Evolutionary conservation across 192 early-diverging fungal species (phyloP), one percentile per base, ranked within the genome.

Genomic region (Coemansia asiatica): DNA sequence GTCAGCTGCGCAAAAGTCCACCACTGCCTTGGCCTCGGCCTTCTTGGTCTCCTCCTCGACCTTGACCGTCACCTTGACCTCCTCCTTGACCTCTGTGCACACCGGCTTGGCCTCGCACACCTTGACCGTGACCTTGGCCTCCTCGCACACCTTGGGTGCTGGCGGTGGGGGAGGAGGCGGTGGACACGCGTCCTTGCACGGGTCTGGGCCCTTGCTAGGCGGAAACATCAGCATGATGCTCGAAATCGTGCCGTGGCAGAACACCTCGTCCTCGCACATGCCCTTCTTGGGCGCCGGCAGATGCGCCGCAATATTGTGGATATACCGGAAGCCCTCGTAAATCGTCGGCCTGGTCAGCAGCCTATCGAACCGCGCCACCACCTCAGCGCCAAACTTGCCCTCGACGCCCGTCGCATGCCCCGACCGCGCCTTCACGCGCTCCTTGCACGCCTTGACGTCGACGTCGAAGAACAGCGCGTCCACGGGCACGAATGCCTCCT

Each of bases 321-420:
- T 79, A 48, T 69, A 76, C 28, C 82, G 72, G 73, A 83, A 76
- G 26, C 82, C 76, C 68, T 83, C 82, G 70, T 83, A 79, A 46
- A 76, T 72, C 2, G 76, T 76, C 15, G 82, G 82, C 6, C 74
- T 67, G 27, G 76, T 76, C 61, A 83, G 63, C 56, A 79, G 61
- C 25, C 69, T 50, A 59, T 79, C 70, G 66, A 92, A 92, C 6
- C 84, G 81, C 21, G 79, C 72, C n/a, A 90, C 78, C 25, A 92
- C 83, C 58, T 84, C 75, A 4, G 86, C 72, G 1, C 89, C 89
- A 48, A 84, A 72, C 53, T 72, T 61, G 27, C 90, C 89, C 48
- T 87, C 80, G 22, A 92, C 90, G 31, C 88, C 85, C 2, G 89
- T 90, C 29, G 90, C 88, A 69, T 92, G 90, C 27, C 88, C 79